Conservation (phyloP, 176 grass and related monocot genomes). For the Ensete ventricosum region DNA sequence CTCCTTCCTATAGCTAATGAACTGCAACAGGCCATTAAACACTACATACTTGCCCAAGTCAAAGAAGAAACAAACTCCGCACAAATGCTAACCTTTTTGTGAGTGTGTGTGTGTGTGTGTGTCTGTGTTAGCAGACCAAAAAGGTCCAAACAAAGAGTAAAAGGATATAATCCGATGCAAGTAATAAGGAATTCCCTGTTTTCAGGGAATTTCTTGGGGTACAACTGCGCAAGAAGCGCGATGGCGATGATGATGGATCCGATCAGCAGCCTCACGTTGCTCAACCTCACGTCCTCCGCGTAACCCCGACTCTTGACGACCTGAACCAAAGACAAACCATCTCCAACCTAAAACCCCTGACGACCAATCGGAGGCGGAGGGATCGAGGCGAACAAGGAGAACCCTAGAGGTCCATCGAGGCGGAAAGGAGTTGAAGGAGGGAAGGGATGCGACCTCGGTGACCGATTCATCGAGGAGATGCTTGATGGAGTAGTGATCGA, state of each 20-base stretch:
- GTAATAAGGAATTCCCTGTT: constrained; percentile 76
- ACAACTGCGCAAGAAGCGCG: constrained; percentile 87
- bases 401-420: neutral
- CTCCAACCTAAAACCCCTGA: neutral
- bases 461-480: constrained; percentile 75
- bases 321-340: constrained; percentile 18
- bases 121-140: neutral
- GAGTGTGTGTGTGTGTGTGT: too few species aligned
- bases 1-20: constrained; percentile 93
- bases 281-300: constrained; percentile 70
- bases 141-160: constrained; percentile 5
- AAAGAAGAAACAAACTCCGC: neutral
- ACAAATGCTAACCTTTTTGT: too few species aligned
- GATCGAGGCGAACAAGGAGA: neutral
- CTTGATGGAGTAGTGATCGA: constrained; percentile 71
- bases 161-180: constrained; percentile 97
- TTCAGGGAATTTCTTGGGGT: constrained; percentile 96
- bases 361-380: neutral
- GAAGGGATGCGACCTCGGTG: constrained; percentile 31
- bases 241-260: constrained; percentile 71
- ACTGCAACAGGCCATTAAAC: constrained; percentile 62
- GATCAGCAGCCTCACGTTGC: constrained; percentile 72
- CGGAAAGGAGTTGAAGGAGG: neutral
- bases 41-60: constrained; percentile 58
- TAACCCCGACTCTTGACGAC: constrained; percentile 79